Base-by-base conservation (phyloP, 495 filamentous ascomycete species). In the Penicillium cosmopolitanum region DNA sequence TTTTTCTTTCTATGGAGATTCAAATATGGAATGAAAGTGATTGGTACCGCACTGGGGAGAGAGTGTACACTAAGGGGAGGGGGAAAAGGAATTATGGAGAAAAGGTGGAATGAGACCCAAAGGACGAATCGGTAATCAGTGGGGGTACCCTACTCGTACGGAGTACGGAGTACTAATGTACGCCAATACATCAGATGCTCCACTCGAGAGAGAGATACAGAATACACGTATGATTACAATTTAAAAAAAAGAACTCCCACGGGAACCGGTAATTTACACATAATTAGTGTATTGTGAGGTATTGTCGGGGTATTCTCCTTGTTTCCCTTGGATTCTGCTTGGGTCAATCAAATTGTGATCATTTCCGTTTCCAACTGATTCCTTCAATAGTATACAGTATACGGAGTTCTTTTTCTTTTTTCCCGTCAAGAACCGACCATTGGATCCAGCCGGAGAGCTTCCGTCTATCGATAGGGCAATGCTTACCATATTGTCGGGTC, bases 371-470 rank as follows among this genome's bases (percentile, higher is more conserved):
- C 25, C 25, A 28, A 5, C 6, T 28, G 4, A 4, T 28, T 28
- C 25, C 6, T 5, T 28, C 25, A 28, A 28, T 28, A 28, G 2
- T 28, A 28, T 21, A 21, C 21, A 3, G 13, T 15, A 38, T 11
- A 11, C 13, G 35, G 35, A 12, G 8, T 8, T 13, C 23, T 52
- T 47, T 23, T 19, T 21, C 35, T n/a, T 53, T 19, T 51, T 10
- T 21, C 16, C 8, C 12, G 18, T 54, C 10, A 25, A 18, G 43
- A 43, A 15, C 15, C 13, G 15, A 21, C 46, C 6, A 21, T 31
- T 21, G 10, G 34, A 35, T 52, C 65, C 58, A 64, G 61, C 61
- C 58, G 65, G 58, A 65, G 60, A 55, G 35, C 16, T 61, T 62
- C 65, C 59, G 50, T 48, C 52, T 59, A 53, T 59, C 47, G 60